A percentile compares a stretch with the other conserved stretches of the same genome.
Conservation (phyloP, 192 early-diverging fungal species). For the Coemansia sp. region DNA sequence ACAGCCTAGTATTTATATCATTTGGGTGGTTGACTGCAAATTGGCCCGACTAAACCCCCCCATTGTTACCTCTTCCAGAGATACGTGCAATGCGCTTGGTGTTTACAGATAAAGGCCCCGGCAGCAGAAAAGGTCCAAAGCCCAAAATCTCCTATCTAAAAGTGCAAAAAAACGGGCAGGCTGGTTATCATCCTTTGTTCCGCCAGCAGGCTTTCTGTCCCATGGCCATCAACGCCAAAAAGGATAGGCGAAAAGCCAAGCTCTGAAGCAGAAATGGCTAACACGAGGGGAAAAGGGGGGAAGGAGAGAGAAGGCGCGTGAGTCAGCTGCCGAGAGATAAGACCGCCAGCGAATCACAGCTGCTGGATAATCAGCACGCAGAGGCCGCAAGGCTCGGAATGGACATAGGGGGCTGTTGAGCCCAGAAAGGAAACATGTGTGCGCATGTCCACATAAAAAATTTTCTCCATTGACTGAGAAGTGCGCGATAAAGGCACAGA, state of each 20-base stretch:
- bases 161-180: background rate
- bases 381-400: slow-evolving; percentile 5
- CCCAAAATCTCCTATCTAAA: slow-evolving; percentile 12
- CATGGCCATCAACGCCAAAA: background rate
- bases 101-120: background rate
- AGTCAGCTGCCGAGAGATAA: slow-evolving; percentile 18
- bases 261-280: background rate
- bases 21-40: slow-evolving; percentile 4
- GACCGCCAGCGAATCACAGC: slow-evolving; percentile 19
- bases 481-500: background rate
- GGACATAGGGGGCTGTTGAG: background rate
- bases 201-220: background rate
- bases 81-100: background rate
- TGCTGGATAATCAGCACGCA: slow-evolving; percentile 10
- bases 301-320: background rate
- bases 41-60: background rate
- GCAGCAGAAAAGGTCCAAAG: background rate
- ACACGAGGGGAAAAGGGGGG: background rate
- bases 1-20: slow-evolving; percentile 2
- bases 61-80: background rate
- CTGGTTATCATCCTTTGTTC: background rate
- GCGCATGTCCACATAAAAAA: slow-evolving; percentile 9
- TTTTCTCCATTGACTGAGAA: background rate
- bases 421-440: slow-evolving; percentile 3
- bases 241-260: slow-evolving; percentile 1